phyloP scores from a whole-genome alignment of 768 basidiomycete species.

The Hericium rajendrae region DNA sequence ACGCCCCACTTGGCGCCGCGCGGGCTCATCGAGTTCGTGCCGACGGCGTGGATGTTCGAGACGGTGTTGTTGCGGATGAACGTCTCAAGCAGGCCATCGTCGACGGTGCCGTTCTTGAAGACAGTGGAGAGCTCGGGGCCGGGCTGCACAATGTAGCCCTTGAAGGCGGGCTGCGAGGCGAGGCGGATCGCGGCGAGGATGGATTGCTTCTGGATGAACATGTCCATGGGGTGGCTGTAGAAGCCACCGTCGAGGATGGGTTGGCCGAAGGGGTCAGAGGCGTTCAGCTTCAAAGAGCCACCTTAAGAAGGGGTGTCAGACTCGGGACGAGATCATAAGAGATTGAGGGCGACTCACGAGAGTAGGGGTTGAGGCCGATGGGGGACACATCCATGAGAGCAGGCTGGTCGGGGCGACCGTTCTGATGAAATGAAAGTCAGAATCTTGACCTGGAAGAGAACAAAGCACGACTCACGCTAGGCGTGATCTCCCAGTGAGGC shows the following conservation, averaged over 20 bases:
- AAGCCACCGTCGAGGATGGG: constrained; percentile 18
- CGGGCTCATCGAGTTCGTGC: constrained; percentile 4
- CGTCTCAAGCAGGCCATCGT: constrained; percentile 6
- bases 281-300: constrained; percentile 16
- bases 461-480: background rate
- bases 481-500: constrained; percentile 1
- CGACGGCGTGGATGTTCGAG: constrained; percentile 4
- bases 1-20: constrained; percentile 3
- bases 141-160: background rate
- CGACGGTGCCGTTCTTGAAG: background rate
- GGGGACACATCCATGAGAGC: background rate
- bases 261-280: constrained; percentile 14
- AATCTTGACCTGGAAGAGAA: background rate
- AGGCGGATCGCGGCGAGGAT: background rate
- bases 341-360: background rate
- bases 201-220: background rate
- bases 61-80: constrained; percentile 3
- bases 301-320: background rate
- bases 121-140: background rate
- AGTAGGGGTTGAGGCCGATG: constrained; percentile 1
- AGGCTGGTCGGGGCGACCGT: background rate
- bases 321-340: background rate
- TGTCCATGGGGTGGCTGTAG: background rate
- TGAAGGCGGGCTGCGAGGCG: background rate
- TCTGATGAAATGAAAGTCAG: background rate